Base-by-base conservation (phyloP, 2,329 filamentous ascomycete species). In the Shiraia sp. region DNA sequence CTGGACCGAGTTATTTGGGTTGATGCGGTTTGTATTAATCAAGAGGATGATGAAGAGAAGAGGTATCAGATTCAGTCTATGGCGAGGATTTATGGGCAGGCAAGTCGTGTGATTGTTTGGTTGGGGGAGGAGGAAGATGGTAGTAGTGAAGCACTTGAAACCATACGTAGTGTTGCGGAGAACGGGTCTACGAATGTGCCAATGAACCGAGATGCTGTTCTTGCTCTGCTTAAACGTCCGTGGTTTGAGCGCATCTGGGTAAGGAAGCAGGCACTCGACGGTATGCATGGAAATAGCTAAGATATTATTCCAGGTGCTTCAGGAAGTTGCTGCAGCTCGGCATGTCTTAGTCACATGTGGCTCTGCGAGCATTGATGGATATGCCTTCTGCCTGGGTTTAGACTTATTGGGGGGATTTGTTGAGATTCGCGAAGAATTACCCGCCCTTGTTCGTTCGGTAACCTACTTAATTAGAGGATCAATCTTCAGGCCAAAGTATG, bases 281-380 rank as follows among this genome's bases (percentile, higher is more conserved):
- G 15, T 2, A 31, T 33, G n/a, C 23, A 22, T 33, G 27, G 3
- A 30, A 36, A 6, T 23, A 3, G 28, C 17, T 26, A 32, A 27
- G 32, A 2, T 17, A 19, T 29, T 5, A 37, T 13, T 13, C 10
- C 33, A 51, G 48, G 24, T 51, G 10, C 36, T 54, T 12, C 51
- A 51, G 28, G 48, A 54, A 31, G 45, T 53, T 17, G 47, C 47
- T 19, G 47, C 50, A 16, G 50, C 47, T 29, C 42, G 43, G 27
- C 40, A 42, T 30, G 22, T 50, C 13, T 17, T 39, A 17, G 32
- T 50, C n/a, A 41, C 25, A n/a, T 49, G 45, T 44, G 51, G 45
- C 10, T 10, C 29, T 5, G 19, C 33, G 13, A 36, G 42, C 16
- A 47, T 51, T 15, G 42, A 51, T 31, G 51, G 47, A 24, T 30